Evolutionary conservation across 441 rosid species (phyloP).

Genomic region (Erodium moschatum): DNA sequence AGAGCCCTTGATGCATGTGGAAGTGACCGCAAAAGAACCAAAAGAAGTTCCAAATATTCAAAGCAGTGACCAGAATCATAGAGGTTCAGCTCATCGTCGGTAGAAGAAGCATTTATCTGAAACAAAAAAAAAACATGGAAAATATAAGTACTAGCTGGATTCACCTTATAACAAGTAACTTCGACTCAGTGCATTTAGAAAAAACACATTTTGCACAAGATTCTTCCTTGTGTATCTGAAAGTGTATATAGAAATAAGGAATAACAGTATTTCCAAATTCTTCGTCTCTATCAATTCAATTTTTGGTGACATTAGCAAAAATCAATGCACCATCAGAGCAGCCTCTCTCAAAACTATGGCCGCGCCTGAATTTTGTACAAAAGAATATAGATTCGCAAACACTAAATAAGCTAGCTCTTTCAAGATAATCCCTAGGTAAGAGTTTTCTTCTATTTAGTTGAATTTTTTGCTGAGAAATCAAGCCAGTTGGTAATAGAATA

Average conservation of each 20-base stretch:
- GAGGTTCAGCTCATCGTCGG: conserved; percentile 84
- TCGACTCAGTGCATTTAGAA: too few species aligned
- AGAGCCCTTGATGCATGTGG: conserved; percentile 70
- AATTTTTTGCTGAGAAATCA: too few species aligned
- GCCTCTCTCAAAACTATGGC: background rate
- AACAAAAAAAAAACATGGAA: conserved; percentile 11
- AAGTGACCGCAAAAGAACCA: conserved; percentile 84
- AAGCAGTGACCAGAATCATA: conserved; percentile 93
- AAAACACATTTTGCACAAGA: conserved; percentile 5
- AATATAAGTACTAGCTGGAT: background rate
- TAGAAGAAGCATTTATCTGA: conserved; percentile 95
- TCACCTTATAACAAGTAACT: background rate
- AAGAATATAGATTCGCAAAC: background rate
- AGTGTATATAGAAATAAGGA: background rate
- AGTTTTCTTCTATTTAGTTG: too few species aligned
- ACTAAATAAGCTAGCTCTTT: too few species aligned
- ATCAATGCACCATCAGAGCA: background rate
- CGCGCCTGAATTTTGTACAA: too few species aligned
- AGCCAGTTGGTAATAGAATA: background rate
- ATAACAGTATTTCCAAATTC: background rate
- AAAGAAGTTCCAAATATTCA: conserved; percentile 81
- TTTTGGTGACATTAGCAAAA: background rate
- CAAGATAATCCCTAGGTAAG: too few species aligned
- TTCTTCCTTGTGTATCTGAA: conserved; percentile 4
- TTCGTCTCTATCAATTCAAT: background rate